Evolutionary conservation across 345 rosid genomes (phyloP).

Genomic region (Linum trigynum): DNA sequence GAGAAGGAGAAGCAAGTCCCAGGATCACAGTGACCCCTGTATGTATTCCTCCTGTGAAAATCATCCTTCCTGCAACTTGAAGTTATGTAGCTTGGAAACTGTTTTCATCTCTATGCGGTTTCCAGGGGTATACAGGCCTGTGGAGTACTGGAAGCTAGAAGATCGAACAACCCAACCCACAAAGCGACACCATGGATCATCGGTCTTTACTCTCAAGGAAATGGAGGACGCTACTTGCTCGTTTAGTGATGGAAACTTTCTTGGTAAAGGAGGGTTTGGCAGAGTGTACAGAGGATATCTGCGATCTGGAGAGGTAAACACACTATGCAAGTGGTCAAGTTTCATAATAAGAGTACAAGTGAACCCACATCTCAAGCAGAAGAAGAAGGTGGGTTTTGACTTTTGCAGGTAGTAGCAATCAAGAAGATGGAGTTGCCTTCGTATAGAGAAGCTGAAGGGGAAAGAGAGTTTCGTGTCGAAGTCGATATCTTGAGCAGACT

Average conservation of each 20-base stretch:
- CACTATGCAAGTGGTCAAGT: too few species aligned
- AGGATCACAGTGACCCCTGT: slow-evolving; percentile 80
- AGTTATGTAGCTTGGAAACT: too few species aligned
- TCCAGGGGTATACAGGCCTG: slow-evolving; percentile 75
- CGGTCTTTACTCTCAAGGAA: slow-evolving; percentile 81
- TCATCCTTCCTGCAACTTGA: too few species aligned
- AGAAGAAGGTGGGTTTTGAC: slow-evolving; percentile 6
- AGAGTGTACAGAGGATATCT: slow-evolving; percentile 72
- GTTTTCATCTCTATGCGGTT: slow-evolving; percentile 1
- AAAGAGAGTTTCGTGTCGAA: slow-evolving; percentile 88
- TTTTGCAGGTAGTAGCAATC: slow-evolving; percentile 80
- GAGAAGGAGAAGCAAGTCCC: slow-evolving; percentile 83
- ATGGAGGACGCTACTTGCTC: slow-evolving; percentile 80
- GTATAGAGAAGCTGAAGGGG: slow-evolving; percentile 80
- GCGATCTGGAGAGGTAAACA: slow-evolving; percentile 73
- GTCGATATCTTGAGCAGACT: slow-evolving; percentile 95
- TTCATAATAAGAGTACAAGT: neutral
- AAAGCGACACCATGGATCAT: slow-evolving; percentile 47
- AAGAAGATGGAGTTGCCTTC: slow-evolving; percentile 94
- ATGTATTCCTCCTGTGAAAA: slow-evolving; percentile 27
- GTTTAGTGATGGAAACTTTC: slow-evolving; percentile 57
- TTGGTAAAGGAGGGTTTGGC: slow-evolving; percentile 93
- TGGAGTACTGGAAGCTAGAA: slow-evolving; percentile 59
- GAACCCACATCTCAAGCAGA: neutral
- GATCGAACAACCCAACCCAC: slow-evolving; percentile 38